Base-by-base conservation (phyloP, 2,329 filamentous ascomycete species). In the Sporothrix luriei region DNA sequence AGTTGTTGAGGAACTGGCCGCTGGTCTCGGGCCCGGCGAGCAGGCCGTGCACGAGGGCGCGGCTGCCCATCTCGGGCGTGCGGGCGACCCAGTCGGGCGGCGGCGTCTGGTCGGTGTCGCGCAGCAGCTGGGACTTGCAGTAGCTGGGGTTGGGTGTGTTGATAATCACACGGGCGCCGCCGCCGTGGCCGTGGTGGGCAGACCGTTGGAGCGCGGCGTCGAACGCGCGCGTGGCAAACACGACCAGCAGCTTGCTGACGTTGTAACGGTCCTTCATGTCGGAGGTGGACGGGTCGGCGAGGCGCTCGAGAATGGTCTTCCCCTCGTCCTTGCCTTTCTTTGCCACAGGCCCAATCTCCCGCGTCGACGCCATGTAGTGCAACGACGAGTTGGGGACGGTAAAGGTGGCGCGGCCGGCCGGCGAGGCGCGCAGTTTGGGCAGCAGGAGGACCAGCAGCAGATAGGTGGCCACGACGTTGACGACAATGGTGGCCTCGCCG, bases 11-110 rank as follows among this genome's bases (percentile, higher is more conserved):
- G 46, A 78, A 80, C 33, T 79, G 74, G 0, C 79, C 79, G 46
- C 78, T 74, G 0, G 71, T 78, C 51, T 80, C 79, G 0, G 66
- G 38, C 0, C 78, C 78, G 1, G 75, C 76, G 2, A 78, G 51
- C 2, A 78, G 66, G 0, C 74, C 78, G 51, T 76, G 64, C 0
- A 80, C 76, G 1, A 80, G 72, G 1, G 74, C 73, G 0, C 79
- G 75, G 40, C 77, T 78, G 0, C 84, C 84, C 64, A 81, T 79
- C 73, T 86, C 84, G 0, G 81, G 78, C 0, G 78, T 79, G 0
- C 83, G 78, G 0, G 80, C 84, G 13, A 84, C 38, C 21, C 74
- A 72, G 1, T 71, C 59, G 2, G 40, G 46, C 38, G 64, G 40
- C 9, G 29, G 19, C 0, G 48, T 7, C 1, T 19, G 21, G 46